These are phyloP conservation scores for Backusella morwellensis DNA, from an alignment of 192 early-diverging fungal genomes.

Conservation along the genomic window DNA sequence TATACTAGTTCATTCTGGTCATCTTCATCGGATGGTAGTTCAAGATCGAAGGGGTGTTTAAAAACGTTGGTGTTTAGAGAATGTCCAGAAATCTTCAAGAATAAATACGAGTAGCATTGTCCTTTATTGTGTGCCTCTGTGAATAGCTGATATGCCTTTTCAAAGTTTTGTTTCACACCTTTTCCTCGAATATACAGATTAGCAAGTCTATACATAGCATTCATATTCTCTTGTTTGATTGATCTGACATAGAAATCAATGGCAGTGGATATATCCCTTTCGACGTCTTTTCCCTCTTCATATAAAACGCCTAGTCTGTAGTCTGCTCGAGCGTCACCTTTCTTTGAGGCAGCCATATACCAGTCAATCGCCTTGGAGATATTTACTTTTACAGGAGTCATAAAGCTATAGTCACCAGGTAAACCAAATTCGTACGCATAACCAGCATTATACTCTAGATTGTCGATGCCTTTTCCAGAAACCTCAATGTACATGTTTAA, in stretches of 20 bases:
- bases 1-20: too few relatives aligned
- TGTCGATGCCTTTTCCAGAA: too few relatives aligned
- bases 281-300: not conserved
- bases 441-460: too few relatives aligned
- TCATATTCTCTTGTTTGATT: not conserved
- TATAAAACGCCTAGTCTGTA: not conserved
- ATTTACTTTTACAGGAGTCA: not conserved
- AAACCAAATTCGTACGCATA: not conserved
- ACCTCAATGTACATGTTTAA: too few relatives aligned
- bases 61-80: not conserved
- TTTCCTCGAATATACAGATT: not conserved
- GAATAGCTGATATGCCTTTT: not conserved
- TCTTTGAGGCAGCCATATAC: not conserved
- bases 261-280: not conserved
- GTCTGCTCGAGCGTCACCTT: not conserved
- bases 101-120: not conserved
- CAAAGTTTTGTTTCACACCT: too few relatives aligned
- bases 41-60: too few relatives aligned
- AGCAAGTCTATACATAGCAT: not conserved
- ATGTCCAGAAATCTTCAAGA: not conserved
- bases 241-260: not conserved
- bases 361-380: not conserved
- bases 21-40: too few relatives aligned
- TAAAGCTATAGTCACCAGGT: not conserved
- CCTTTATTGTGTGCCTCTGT: not conserved